These are phyloP conservation scores for Coffea canephora DNA, from an alignment of 257 asterid species.

Conservation along the genomic window DNA sequence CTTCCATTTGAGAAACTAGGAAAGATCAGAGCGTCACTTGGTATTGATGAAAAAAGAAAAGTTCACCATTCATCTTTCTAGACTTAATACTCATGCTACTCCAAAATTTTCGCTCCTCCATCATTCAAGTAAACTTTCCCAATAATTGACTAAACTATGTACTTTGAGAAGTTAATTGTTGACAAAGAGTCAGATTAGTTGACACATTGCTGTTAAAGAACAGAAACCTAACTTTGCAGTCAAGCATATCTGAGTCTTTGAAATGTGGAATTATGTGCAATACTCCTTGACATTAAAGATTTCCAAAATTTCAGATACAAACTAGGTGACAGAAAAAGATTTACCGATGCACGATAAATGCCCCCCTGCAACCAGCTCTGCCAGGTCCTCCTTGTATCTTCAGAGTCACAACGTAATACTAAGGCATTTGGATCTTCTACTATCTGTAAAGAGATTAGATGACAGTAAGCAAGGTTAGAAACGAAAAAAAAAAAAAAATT, in stretches of 20 bases:
- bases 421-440: slow-evolving; percentile 79
- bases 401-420: slow-evolving; percentile 75
- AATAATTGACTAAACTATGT: not conserved
- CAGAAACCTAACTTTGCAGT: not conserved
- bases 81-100: not conserved
- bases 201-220: not conserved
- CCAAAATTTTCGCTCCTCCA: not conserved
- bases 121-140: not conserved
- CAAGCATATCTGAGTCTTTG: not conserved
- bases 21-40: not conserved
- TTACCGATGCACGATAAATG: slow-evolving; percentile 90
- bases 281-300: not conserved
- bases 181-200: not conserved
- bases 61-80: not conserved
- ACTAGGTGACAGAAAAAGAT: slow-evolving; percentile 7
- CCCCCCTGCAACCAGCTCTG: slow-evolving; percentile 83
- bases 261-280: not conserved
- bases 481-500: slow-evolving; percentile 7
- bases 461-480: slow-evolving; percentile 19
- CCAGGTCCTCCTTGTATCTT: slow-evolving; percentile 69
- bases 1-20: not conserved
- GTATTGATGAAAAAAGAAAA: not conserved
- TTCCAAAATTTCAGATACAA: not conserved
- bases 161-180: not conserved
- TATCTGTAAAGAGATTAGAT: slow-evolving; percentile 40